phyloP scores from a whole-genome alignment of 192 early-diverging fungal species.

The Phlyctochytrium bullatum region DNA sequence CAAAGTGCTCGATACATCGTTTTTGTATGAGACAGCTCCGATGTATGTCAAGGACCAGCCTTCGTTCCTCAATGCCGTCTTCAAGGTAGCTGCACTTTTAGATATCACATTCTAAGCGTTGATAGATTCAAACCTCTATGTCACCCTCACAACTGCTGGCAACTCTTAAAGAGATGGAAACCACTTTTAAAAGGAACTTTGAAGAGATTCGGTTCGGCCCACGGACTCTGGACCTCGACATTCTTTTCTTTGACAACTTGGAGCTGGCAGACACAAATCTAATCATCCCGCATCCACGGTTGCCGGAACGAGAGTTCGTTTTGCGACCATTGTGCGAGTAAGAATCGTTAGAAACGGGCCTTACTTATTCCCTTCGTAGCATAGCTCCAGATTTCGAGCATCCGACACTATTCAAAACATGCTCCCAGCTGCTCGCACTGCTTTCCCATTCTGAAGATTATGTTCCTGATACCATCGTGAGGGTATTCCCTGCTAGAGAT shows the following conservation, averaged over 20 bases:
- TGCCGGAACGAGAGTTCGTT: conserved; percentile 94
- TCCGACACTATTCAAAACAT: conserved; percentile 79
- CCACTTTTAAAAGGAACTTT: conserved; percentile 73
- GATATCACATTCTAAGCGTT: background rate
- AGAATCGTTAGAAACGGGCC: conserved; percentile 9
- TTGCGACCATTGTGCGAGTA: conserved; percentile 91
- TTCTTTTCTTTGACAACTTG: conserved; percentile 85
- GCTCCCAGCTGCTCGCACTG: conserved; percentile 65
- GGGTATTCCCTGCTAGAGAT: conserved; percentile 34
- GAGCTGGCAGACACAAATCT: conserved; percentile 64
- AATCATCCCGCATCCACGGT: conserved; percentile 83
- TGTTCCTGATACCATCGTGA: conserved; percentile 39
- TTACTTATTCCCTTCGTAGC: conserved; percentile 35
- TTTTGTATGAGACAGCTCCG: conserved; percentile 92
- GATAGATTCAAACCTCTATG: conserved; percentile 72
- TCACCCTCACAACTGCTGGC: conserved; percentile 69
- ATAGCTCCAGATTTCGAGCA: conserved; percentile 88
- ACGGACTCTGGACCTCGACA: conserved; percentile 92
- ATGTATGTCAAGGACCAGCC: conserved; percentile 97
- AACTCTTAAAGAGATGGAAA: conserved; percentile 82
- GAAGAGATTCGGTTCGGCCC: conserved; percentile 72
- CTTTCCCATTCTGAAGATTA: conserved; percentile 44
- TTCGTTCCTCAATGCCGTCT: conserved; percentile 84
- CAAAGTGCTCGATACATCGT: conserved; percentile 82
- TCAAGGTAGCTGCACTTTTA: conserved; percentile 55